These are phyloP conservation scores for Penicillium ucsense DNA, from an alignment of 495 filamentous ascomycete genomes.

Conservation along the genomic window DNA sequence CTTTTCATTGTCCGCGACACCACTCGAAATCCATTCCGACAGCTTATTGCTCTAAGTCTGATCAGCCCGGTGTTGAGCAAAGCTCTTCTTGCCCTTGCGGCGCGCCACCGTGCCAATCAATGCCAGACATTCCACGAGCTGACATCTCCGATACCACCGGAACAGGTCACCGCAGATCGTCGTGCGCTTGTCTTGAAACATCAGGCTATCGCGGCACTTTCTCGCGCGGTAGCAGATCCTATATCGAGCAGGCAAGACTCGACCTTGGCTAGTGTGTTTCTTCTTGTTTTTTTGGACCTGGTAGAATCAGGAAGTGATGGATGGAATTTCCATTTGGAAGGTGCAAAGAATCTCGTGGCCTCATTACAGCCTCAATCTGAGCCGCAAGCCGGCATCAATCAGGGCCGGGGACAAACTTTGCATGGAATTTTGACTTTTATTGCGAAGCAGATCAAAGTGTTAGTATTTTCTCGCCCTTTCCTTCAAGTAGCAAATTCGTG, in stretches of 20 bases:
- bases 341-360: slow-evolving; percentile 35
- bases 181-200: slow-evolving; percentile 44
- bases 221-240: slow-evolving; percentile 16
- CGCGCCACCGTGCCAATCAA: slow-evolving; percentile 42
- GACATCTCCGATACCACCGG: slow-evolving; percentile 5
- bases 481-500: background rate
- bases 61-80: slow-evolving; percentile 39
- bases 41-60: slow-evolving; percentile 38
- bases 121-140: slow-evolving; percentile 14
- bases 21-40: slow-evolving; percentile 44
- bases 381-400: slow-evolving; percentile 10
- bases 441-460: slow-evolving; percentile 20
- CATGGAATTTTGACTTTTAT: slow-evolving; percentile 21
- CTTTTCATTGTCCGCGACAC: slow-evolving; percentile 47
- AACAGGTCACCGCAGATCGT: slow-evolving; percentile 13
- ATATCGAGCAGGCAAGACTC: slow-evolving; percentile 20
- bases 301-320: slow-evolving; percentile 45
- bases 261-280: slow-evolving; percentile 41
- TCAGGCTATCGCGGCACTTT: slow-evolving; percentile 37
- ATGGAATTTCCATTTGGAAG: slow-evolving; percentile 46
- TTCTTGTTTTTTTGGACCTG: slow-evolving; percentile 48
- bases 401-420: slow-evolving; percentile 14
- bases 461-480: background rate
- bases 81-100: slow-evolving; percentile 43
- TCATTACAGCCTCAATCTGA: slow-evolving; percentile 5